Base-by-base conservation (phyloP, 345 rosid species). In the Salix suchowensis region DNA sequence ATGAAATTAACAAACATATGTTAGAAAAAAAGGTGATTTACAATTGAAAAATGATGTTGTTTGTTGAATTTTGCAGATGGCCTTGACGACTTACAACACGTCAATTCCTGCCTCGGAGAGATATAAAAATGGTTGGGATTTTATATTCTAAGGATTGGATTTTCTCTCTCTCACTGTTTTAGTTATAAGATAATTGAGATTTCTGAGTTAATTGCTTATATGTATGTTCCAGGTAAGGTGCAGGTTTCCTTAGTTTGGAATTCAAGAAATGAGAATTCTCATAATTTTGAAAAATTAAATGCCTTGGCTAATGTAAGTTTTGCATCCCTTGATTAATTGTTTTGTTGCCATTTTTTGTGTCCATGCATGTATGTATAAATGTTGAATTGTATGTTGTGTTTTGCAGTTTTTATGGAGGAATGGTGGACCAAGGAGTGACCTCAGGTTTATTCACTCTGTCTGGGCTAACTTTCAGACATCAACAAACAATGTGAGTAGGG, bases 401-500 rank as follows among this genome's bases (percentile, higher is more conserved):
- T 61, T 82, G 79, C 89, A 95, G 98, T 95, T 88, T 79, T 75
- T 95, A 65, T 91, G 96, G 97, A 91, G 91, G 86, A 88, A 87
- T 76, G 96, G 94, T 75, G 98, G 97, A 30, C 86, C 89, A 62
- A 88, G 88, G 81, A 84, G 87, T 84, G 77, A 86, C 37, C 82
- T 75, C 68, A 86, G 83, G 71, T 68, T 91, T 26, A 82, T 93
- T 78, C 98, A 92, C 85, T 91, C 98, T 67, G 92, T 95, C 12
- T 95, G 98, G 98, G 98, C 92, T 71, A 95, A 95, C 86, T 95
- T 95, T 83, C 98, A 95, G 92, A 91, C 97, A 40, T 92, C 98
- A 68, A 79, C 93, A 76, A 95, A 85, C 80, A 92, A 95, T 84
- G 98, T 93, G 80, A 90, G 98, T 82, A 67, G 24, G 65, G 79